Evolutionary conservation across 2,329 filamentous ascomycete species (phyloP).

Genomic region (Aspergillus calidoustus): DNA sequence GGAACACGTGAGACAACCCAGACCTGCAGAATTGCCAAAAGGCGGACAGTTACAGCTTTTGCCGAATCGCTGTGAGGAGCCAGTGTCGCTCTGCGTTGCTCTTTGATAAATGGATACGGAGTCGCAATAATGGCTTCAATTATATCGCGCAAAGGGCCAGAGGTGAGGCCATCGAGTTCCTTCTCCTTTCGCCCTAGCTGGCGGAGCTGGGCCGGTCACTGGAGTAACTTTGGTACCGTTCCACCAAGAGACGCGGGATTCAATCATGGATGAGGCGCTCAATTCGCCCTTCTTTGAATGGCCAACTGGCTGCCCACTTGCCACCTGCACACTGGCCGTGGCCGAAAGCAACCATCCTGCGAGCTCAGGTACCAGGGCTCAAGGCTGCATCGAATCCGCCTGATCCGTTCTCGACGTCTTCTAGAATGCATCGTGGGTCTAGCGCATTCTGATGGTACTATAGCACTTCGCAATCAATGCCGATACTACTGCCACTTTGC

Average conservation of each 20-base stretch:
- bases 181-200: slow-evolving; percentile 6
- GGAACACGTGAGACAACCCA: slow-evolving; percentile 14
- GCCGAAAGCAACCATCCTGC: slow-evolving; percentile 17
- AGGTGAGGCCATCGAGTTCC: slow-evolving; percentile 14
- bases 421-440: slow-evolving; percentile 38
- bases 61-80: not conserved
- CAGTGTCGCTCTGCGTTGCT: not conserved
- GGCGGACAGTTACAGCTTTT: not conserved
- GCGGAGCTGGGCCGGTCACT: slow-evolving; percentile 6
- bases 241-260: not conserved
- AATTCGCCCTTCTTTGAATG: slow-evolving; percentile 5
- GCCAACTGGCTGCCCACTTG: slow-evolving; percentile 8
- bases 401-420: slow-evolving; percentile 39
- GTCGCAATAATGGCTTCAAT: slow-evolving; percentile 1
- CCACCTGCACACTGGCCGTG: not conserved
- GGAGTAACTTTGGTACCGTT: slow-evolving; percentile 17
- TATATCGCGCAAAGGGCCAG: slow-evolving; percentile 14
- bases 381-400: slow-evolving; percentile 19
- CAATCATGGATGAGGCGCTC: slow-evolving; percentile 1
- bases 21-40: not conserved
- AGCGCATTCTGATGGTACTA: slow-evolving; percentile 21
- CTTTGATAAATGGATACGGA: too few relatives aligned
- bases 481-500: not conserved
- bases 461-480: not conserved
- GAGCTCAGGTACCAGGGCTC: slow-evolving; percentile 11